Evolutionary conservation across 768 basidiomycete species (phyloP).

Genomic region (Lepiota venenata): DNA sequence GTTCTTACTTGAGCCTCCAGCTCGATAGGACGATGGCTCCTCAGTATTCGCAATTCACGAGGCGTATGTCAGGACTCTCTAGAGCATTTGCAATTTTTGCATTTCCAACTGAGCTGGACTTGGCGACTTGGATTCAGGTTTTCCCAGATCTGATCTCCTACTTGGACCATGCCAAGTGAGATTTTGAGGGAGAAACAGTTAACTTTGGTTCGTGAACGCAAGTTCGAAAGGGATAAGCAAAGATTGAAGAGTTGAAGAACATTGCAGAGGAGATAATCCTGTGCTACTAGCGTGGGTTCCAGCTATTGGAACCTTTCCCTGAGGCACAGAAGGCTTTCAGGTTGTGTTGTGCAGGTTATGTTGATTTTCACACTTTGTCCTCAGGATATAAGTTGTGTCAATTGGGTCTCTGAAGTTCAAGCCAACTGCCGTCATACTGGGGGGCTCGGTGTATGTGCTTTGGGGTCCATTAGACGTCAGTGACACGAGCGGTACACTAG

Average conservation of each 20-base stretch:
- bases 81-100: not conserved
- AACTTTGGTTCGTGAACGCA: not conserved
- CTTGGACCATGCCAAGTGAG: slow-evolving; percentile 8
- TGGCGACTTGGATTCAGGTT: too few species aligned
- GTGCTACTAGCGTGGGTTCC: too few species aligned
- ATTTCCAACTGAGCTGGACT: not conserved
- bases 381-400: too few species aligned
- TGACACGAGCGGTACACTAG: too few species aligned
- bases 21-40: not conserved
- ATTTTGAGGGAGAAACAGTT: not conserved
- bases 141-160: slow-evolving; percentile 6
- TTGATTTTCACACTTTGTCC: too few species aligned
- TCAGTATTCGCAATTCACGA: not conserved
- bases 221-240: not conserved
- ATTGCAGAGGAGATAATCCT: not conserved
- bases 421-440: too few species aligned
- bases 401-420: too few species aligned
- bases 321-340: too few species aligned
- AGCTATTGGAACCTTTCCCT: too few species aligned
- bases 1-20: not conserved
- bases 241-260: not conserved
- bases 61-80: not conserved
- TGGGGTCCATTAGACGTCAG: too few species aligned
- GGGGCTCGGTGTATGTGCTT: too few species aligned
- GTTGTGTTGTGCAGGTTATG: too few species aligned